phyloP scores from a whole-genome alignment of 23 red algal genomes.

The Chondrus crispus region DNA sequence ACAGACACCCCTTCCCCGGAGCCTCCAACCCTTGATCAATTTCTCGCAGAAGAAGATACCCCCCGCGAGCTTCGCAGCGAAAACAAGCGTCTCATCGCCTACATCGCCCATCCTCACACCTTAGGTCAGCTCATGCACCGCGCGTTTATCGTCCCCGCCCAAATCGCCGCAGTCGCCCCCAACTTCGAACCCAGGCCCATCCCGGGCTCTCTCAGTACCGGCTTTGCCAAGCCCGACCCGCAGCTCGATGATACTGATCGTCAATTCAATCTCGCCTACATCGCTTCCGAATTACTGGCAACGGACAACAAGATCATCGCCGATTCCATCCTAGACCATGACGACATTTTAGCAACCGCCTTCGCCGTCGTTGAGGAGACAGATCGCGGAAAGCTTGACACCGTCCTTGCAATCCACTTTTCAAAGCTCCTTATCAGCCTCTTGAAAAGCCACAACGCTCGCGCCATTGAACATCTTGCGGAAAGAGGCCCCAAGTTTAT shows the following conservation, averaged over 20 bases:
- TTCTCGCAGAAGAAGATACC: slow-evolving; percentile 68
- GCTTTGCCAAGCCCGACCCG: not conserved
- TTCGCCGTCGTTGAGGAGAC: slow-evolving; percentile 30
- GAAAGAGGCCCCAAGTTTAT: slow-evolving; percentile 22
- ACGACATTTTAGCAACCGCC: not conserved
- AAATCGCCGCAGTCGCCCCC: not conserved
- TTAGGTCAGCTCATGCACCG: slow-evolving; percentile 1
- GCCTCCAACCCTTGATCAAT: slow-evolving; percentile 28
- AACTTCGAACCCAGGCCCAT: not conserved
- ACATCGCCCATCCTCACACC: slow-evolving; percentile 16
- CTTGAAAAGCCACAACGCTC: slow-evolving; percentile 23
- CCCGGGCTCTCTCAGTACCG: too few relatives aligned
- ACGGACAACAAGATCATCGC: slow-evolving; percentile 25
- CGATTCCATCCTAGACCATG: slow-evolving; percentile 28
- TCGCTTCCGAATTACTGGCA: slow-evolving; percentile 68
- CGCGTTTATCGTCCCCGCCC: slow-evolving; percentile 19
- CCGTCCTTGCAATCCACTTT: slow-evolving; percentile 35
- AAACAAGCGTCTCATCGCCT: slow-evolving; percentile 60
- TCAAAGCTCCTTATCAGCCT: slow-evolving; percentile 61
- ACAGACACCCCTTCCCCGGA: not conserved
- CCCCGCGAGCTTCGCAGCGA: slow-evolving; percentile 60
- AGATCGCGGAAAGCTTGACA: slow-evolving; percentile 6
- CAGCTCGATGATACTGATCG: not conserved
- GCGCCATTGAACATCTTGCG: slow-evolving; percentile 3
- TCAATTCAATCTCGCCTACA: slow-evolving; percentile 54